Conservation (phyloP, 345 rosid species). For the Lepidium sativum region DNA sequence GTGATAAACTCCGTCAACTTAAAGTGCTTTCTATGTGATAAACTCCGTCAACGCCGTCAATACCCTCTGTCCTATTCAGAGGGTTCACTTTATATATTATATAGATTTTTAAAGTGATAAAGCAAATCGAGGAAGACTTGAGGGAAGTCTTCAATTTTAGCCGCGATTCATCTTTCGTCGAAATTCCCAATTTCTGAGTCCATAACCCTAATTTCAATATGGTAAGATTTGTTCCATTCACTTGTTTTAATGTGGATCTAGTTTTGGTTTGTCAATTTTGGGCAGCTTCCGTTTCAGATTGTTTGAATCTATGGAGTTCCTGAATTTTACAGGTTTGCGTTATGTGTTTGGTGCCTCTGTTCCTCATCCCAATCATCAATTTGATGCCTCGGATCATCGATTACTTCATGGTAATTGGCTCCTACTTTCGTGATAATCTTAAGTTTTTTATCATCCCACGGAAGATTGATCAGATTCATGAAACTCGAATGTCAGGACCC, state of each 20-base stretch:
- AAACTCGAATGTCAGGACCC: not conserved
- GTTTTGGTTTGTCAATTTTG: not conserved
- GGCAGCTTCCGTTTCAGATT: not conserved
- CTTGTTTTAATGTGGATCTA: not conserved
- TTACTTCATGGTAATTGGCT: slow-evolving; percentile 49
- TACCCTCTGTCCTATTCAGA: not conserved
- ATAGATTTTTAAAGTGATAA: not conserved
- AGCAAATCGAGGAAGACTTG: slow-evolving; percentile 3
- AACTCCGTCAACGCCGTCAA: not conserved
- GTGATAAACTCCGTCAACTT: not conserved
- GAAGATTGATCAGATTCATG: not conserved
- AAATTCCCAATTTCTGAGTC: slow-evolving; percentile 14
- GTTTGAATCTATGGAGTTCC: not conserved
- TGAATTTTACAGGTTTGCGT: slow-evolving; percentile 58
- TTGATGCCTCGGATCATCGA: slow-evolving; percentile 59
- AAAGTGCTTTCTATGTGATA: no score
- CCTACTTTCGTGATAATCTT: not conserved
- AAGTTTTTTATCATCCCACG: not conserved
- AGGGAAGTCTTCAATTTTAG: not conserved
- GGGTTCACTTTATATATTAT: not conserved
- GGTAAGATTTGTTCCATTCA: slow-evolving; percentile 14
- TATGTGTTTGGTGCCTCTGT: slow-evolving; percentile 81
- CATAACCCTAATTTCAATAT: slow-evolving; percentile 18
- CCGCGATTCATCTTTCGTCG: not conserved
- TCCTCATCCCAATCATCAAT: slow-evolving; percentile 86